Percentiles rank a stretch among this genome's conserved stretches.
Conservation (phyloP, 2,329 filamentous ascomycete species). For the Colletotrichum sublineola region DNA sequence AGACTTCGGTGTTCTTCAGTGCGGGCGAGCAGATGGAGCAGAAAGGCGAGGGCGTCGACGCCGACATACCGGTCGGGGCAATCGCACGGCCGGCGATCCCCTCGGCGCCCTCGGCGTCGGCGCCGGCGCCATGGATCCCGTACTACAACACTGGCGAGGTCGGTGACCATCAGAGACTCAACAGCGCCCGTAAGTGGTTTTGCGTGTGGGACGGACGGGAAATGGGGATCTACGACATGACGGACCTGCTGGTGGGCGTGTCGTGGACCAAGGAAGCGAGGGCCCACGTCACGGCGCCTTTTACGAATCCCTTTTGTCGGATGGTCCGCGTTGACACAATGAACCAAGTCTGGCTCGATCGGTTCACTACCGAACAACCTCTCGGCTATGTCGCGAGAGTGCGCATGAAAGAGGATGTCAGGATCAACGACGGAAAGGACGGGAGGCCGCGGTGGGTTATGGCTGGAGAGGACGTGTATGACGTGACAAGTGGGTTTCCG, state of each 20-base stretch:
- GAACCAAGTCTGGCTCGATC: not conserved
- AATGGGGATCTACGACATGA: constrained; percentile 2
- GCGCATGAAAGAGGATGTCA: not conserved
- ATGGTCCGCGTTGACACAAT: not conserved
- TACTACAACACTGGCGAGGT: not conserved
- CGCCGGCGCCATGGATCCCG: not conserved
- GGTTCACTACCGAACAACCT: not conserved
- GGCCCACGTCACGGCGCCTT: not conserved
- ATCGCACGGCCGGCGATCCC: not conserved
- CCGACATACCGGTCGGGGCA: constrained; percentile 7
- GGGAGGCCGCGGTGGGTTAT: not conserved
- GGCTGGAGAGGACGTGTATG: not conserved
- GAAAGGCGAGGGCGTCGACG: not conserved
- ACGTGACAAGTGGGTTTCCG: not conserved
- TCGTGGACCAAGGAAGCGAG: not conserved
- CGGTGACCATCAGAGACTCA: not conserved
- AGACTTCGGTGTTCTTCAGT: too few species aligned
- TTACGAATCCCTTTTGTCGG: not conserved
- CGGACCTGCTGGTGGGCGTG: not conserved
- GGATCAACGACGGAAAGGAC: not conserved
- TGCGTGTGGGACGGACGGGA: not conserved
- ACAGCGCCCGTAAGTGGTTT: not conserved
- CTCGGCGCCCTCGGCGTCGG: not conserved
- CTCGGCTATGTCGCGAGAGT: not conserved
- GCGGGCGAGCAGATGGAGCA: too few species aligned